Evolutionary conservation across 2,329 filamentous ascomycete species (phyloP).

Genomic region (Aureobasidium vineae): DNA sequence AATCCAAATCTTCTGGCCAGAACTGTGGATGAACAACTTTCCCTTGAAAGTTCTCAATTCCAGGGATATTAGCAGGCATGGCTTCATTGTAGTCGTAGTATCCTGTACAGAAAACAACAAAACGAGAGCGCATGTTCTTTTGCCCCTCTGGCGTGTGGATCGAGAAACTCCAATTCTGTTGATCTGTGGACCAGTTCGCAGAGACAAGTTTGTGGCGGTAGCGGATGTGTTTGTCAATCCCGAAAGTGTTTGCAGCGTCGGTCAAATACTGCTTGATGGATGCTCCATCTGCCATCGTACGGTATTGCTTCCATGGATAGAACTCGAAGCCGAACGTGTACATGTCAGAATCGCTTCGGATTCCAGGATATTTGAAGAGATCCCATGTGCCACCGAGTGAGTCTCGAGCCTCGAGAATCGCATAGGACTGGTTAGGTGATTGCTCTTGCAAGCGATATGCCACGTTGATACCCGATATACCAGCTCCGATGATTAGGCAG

Average conservation of each 20-base stretch:
- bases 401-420: slow-evolving; percentile 65
- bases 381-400: slow-evolving; percentile 75
- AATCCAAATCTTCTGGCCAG: slow-evolving; percentile 69
- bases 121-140: slow-evolving; percentile 39
- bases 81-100: slow-evolving; percentile 73
- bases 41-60: slow-evolving; percentile 64
- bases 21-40: slow-evolving; percentile 68
- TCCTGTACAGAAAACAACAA: slow-evolving; percentile 61
- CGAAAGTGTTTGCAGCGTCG: slow-evolving; percentile 45
- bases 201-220: slow-evolving; percentile 45
- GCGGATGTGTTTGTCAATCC: slow-evolving; percentile 49
- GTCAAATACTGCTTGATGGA: slow-evolving; percentile 48
- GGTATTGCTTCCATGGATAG: slow-evolving; percentile 61
- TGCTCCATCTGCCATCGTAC: slow-evolving; percentile 48
- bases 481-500: slow-evolving; percentile 66
- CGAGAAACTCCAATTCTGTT: slow-evolving; percentile 50
- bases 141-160: slow-evolving; percentile 41
- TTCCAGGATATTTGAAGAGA: slow-evolving; percentile 68
- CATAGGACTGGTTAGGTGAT: slow-evolving; percentile 58
- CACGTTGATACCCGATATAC: slow-evolving; percentile 72
- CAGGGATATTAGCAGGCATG: slow-evolving; percentile 61
- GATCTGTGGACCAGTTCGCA: slow-evolving; percentile 48
- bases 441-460: slow-evolving; percentile 58
- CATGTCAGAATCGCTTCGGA: slow-evolving; percentile 54
- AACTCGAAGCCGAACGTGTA: slow-evolving; percentile 62